Evolutionary conservation across 2,329 filamentous ascomycete species (phyloP).

Genomic region (Neofusicoccum sp.): DNA sequence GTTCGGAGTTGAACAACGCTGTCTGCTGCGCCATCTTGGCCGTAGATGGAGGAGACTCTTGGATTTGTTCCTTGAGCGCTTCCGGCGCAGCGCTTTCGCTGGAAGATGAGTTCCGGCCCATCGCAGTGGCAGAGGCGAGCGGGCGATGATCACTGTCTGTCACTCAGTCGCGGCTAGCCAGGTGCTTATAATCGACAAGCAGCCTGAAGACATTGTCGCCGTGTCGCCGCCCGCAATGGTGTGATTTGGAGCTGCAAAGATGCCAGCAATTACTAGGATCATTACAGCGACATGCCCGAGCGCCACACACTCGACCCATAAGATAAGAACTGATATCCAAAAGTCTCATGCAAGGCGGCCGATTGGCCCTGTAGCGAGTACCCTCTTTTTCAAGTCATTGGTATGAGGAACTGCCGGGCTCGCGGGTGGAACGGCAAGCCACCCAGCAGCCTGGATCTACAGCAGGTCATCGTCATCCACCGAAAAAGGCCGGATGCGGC

Average conservation of each 20-base stretch:
- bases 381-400: neutral
- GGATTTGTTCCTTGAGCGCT: neutral
- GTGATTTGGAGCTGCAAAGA: slow-evolving; percentile 18
- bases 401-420: neutral
- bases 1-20: slow-evolving; percentile 4
- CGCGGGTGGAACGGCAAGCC: neutral
- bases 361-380: neutral
- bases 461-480: neutral
- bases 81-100: slow-evolving; percentile 5
- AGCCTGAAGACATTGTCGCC: neutral
- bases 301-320: neutral
- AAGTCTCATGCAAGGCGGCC: neutral
- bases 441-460: neutral
- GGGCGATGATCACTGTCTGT: neutral
- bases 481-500: neutral
- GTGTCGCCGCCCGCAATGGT: slow-evolving; percentile 13
- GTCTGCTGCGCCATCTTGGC: neutral
- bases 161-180: neutral
- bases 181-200: slow-evolving; percentile 1
- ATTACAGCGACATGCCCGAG: slow-evolving; percentile 15
- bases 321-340: slow-evolving; percentile 9
- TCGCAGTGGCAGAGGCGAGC: neutral
- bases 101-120: slow-evolving; percentile 11
- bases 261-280: slow-evolving; percentile 12
- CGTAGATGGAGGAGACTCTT: neutral